Base-by-base conservation (phyloP, 352 stramenopile species). In the Globisporangium emineosum region DNA sequence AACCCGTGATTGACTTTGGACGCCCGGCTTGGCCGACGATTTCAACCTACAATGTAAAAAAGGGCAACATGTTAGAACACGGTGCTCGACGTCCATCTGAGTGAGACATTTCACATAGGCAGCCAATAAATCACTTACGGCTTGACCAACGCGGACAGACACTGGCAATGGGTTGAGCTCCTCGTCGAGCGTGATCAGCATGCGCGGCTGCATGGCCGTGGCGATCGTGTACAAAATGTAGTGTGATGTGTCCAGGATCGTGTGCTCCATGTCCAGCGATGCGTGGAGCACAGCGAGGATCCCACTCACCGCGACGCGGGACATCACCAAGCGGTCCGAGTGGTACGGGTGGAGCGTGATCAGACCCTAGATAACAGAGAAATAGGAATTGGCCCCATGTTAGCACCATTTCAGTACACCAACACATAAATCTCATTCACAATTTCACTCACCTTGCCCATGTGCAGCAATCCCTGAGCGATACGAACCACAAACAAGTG, bases 1-100 rank as follows among this genome's bases (percentile, higher is more conserved):
- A 99, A 58, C 98, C 98, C 56, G 98, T 99, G 66, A 99, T 99
- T 53, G 97, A 98, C 84, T 99, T 99, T 15, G 97, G 97, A 37
- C 97, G 97, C 74, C 98, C 98, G 9, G 98, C 97, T 84, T 99
- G 97, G 7, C 97, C 98, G 37, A 99, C 98, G 57, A 98, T 99
- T 69, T 99, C 98, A 42, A 99, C 84, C 87, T 57, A 37, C 29
- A 17, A 49, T 13, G 27, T 9, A 21, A 62, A 23, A 65, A 9
- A 37, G 30, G 29, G 32, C 57, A 33, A n/a, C 29, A 45, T 15
- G 43, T 8, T 57, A 12, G 25, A 19, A 27, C 51, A n/a, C 23
- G 7, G 7, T 42, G 8, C 6, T 47, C 17, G 7, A 23, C 17
- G 6, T 47, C 8, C 17, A 47, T 17, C 6, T 23, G 35, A 42